Base-by-base conservation (phyloP, 192 early-diverging fungal species). In the Podila epicladia region DNA sequence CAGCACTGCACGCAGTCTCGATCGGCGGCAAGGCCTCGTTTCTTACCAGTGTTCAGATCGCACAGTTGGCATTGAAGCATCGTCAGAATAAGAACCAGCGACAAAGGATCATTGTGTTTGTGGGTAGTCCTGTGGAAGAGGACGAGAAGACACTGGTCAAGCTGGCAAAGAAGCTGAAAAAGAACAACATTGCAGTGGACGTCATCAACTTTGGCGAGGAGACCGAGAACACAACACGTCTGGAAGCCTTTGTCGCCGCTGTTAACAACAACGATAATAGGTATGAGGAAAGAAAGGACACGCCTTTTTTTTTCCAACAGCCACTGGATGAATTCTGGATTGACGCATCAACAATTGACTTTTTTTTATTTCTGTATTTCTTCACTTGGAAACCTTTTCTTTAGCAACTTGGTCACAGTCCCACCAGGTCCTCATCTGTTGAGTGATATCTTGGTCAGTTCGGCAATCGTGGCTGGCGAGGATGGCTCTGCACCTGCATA, bases 121-220 rank as follows among this genome's bases (percentile, higher is more conserved):
- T 96, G 2, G 95, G 94, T 38, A 96, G 95, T 59, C 97, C 97
- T 29, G 75, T 99, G 17, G 85, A 86, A 9, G 87, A 93, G 31
- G 97, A 98, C 72, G 91, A 95, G 69, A 92, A 90, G 82, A 86
- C 96, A 37, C 82, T 99, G 35, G 92, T 97, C 33, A 92, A 90
- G 78, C 82, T 99, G 59, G 97, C 92, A 68, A 98, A 98, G 87
- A 97, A 97, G 78, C 89, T 97, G 66, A 98, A 98, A 83, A 99
- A 99, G 91, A 99, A 99, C 86, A 96, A 95, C 71, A 90, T 99
- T 49, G 95, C 95, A 11, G 92, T 99, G 15, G 97, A 99, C 74
- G 86, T 99, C 11, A 77, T 99, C 55, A 97, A 95, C 82, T 99
- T 99, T 91, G 97, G 97, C 67, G 95, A 98, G 83, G 93, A 96